Evolutionary conservation across 768 basidiomycete genomes (phyloP), one percentile per base, ranked within the genome.

Genomic region (Ramaria sp.): DNA sequence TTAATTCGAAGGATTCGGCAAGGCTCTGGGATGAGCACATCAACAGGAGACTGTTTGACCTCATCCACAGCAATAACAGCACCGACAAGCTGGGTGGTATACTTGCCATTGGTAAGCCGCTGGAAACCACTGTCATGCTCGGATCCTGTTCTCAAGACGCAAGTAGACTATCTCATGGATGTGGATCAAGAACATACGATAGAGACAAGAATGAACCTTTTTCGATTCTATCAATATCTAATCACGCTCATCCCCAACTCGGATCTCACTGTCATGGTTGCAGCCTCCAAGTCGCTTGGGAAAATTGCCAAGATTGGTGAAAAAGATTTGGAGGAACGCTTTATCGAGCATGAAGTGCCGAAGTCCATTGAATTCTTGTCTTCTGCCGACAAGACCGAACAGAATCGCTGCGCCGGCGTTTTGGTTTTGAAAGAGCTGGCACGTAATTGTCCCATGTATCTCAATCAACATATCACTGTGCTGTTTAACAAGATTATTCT

Each of bases 371-470:
- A 83, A 59, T 70, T 88, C 56, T 78, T 93, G 56, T 84, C 86
- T 56, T 78, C 81, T 50, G 87, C 88, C 67, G 77, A 79, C 57
- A 75, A 69, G 59, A 67, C 76, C 55, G 95, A 97, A 64, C 78
- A 85, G 25, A 83, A 86, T 1, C 78, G 95, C 53, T 95, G 95
- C 68, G 91, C 91, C 0, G 94, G 93, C 0, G 93, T 97, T 1
- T 78, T 98, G 50, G 88, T 97, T 48, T 69, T 98, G 38, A 94
- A 94, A 69, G 94, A 96, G 67, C 76, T 99, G 38, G 94, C 96
- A 1, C 78, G 82, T 27, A 87, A 92, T 67, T 93, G 87, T 58
- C 86, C 90, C 0, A 80, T 75, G 6, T 84, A 92, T 62, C 94
- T 97, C 68, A 83, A 90, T 61, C 78, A 88, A 1, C 86, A 91